A percentile compares a stretch with the other conserved stretches of the same genome.
These are phyloP conservation scores for Penicillium hordei DNA, from an alignment of 2,329 filamentous ascomycete genomes.

Conservation along the genomic window DNA sequence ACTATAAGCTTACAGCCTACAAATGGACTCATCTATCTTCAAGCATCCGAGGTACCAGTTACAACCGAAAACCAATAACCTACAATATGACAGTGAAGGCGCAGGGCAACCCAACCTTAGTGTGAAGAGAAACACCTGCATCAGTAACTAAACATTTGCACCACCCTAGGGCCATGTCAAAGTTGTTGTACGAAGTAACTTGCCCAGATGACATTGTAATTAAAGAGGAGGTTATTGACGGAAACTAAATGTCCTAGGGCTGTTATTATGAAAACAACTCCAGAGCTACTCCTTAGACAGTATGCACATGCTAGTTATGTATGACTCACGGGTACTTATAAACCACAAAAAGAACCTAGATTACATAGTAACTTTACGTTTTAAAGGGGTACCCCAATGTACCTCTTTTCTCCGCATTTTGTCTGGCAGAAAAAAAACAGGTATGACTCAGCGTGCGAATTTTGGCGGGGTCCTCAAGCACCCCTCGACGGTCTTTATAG, in stretches of 20 bases:
- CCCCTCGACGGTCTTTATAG: neutral
- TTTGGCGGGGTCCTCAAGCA: conserved; percentile 18
- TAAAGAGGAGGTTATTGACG: neutral
- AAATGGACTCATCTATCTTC: conserved; percentile 64
- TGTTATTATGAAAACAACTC: neutral
- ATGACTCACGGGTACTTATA: neutral
- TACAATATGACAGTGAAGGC: neutral
- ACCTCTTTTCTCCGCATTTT: conserved; percentile 12
- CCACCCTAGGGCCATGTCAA: neutral
- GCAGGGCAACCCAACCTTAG: too few species aligned
- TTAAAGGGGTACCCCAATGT: neutral
- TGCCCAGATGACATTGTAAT: neutral
- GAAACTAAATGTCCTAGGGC: neutral
- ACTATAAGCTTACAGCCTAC: conserved; percentile 51
- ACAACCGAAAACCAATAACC: neutral
- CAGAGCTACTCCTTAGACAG: too few species aligned
- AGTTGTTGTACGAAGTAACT: neutral
- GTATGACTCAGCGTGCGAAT: conserved; percentile 27
- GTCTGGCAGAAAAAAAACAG: conserved; percentile 22
- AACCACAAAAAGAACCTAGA: neutral
- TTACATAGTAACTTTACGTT: neutral
- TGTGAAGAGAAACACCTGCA: neutral
- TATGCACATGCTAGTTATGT: neutral
- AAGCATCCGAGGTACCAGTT: conserved; percentile 37
- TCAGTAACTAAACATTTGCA: neutral